Evolutionary conservation across 148 eudicot genomes (phyloP).

Genomic region (Vaccinium corymbosum): DNA sequence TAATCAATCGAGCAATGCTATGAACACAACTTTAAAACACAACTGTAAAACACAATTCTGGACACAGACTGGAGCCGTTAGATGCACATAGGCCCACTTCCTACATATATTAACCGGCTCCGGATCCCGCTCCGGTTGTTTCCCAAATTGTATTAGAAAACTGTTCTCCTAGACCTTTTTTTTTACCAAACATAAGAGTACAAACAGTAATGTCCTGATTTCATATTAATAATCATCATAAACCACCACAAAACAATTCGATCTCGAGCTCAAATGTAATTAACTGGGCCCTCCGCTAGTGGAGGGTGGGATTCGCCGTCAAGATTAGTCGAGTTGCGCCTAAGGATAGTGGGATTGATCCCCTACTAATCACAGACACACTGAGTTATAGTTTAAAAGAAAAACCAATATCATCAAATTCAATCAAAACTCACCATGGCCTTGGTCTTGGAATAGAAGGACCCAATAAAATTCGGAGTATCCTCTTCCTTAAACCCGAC

Average conservation of each 20-base stretch:
- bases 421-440: constrained; percentile 56
- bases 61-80: background rate
- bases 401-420: background rate
- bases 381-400: no score
- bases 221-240: background rate
- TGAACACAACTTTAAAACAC: no score
- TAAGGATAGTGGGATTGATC: no score
- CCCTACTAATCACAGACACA: no score
- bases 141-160: background rate
- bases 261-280: no score
- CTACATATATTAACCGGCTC: background rate
- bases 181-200: background rate
- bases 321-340: no score
- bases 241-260: background rate
- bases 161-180: background rate
- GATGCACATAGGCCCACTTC: background rate
- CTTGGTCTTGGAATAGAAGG: constrained; percentile 86
- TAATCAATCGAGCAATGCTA: no score
- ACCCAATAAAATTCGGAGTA: constrained; percentile 65
- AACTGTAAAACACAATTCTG: background rate
- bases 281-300: no score
- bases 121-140: no score
- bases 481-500: constrained; percentile 81
- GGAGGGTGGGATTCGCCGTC: no score
- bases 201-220: background rate